Evolutionary conservation across 805 yeast genomes (phyloP).

Genomic region (Starmerella asiatica): DNA sequence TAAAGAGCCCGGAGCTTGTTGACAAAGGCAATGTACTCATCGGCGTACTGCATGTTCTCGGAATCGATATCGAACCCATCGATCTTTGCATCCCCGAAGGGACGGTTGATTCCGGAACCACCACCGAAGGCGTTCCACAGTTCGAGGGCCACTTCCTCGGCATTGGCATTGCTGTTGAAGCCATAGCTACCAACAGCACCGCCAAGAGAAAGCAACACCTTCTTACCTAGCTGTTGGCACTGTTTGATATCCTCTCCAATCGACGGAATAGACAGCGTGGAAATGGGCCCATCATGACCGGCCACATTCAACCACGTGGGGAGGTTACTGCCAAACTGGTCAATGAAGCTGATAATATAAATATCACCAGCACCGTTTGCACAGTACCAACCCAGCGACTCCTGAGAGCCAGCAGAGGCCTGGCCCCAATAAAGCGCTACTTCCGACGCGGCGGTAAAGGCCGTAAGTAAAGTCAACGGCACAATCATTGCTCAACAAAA

Average conservation of each 20-base stretch:
- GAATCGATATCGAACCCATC: conserved; percentile 79
- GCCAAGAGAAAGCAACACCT: conserved; percentile 62
- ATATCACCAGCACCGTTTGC: conserved; percentile 49
- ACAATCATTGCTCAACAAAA: not conserved
- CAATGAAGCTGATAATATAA: conserved; percentile 52
- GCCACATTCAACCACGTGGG: conserved; percentile 42
- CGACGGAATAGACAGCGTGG: conserved; percentile 7
- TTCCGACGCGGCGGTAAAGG: conserved; percentile 33
- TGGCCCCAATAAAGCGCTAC: conserved; percentile 89
- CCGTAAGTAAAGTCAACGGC: conserved; percentile 6
- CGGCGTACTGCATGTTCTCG: conserved; percentile 38
- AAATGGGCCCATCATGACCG: conserved; percentile 22
- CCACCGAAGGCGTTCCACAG: conserved; percentile 45
- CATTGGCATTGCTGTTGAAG: conserved; percentile 39
- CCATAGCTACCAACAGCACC: conserved; percentile 55
- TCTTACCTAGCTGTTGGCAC: conserved; percentile 71
- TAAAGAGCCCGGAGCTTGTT: conserved; percentile 33
- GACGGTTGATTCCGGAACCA: conserved; percentile 31
- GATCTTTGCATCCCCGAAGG: conserved; percentile 59
- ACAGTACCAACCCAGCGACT: conserved; percentile 46
- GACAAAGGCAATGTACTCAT: conserved; percentile 58
- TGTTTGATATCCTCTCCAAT: conserved; percentile 51
- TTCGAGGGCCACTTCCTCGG: conserved; percentile 41
- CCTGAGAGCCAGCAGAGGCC: conserved; percentile 50
- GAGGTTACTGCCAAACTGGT: conserved; percentile 38